A percentile compares a stretch with the other conserved stretches of the same genome.
These are phyloP conservation scores for Pseudocercospora crystallina DNA, from an alignment of 2,329 filamentous ascomycete genomes.

Conservation along the genomic window DNA sequence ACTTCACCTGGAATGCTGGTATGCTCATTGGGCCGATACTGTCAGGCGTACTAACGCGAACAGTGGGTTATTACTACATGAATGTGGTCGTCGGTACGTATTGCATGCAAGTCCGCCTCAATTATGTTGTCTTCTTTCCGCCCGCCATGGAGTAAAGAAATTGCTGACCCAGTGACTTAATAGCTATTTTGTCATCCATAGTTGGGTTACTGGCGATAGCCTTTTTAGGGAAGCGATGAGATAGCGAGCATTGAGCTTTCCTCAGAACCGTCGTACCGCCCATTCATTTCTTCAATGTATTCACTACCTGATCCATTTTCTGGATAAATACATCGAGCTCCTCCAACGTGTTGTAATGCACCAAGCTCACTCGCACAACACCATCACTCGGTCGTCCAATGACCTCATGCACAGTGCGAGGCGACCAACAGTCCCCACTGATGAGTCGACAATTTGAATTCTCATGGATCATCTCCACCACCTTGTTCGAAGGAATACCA, in stretches of 20 bases:
- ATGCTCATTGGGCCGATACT: background rate
- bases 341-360: constrained; percentile 40
- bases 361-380: constrained; percentile 5
- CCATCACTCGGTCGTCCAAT: constrained; percentile 4
- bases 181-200: too few species aligned
- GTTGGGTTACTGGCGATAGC: too few species aligned
- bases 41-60: background rate
- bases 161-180: too few species aligned
- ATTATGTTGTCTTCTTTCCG: too few species aligned
- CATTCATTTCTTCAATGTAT: too few species aligned
- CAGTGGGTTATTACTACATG: background rate
- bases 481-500: constrained; percentile 1
- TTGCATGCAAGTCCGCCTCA: too few species aligned
- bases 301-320: constrained; percentile 52
- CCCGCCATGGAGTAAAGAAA: too few species aligned
- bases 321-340: constrained; percentile 56
- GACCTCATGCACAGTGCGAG: constrained; percentile 7
- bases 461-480: constrained; percentile 6
- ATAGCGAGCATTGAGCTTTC: too few species aligned
- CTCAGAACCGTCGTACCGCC: too few species aligned
- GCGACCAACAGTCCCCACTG: constrained; percentile 9
- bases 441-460: constrained; percentile 7
- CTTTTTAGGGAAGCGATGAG: too few species aligned
- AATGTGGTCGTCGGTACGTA: background rate
- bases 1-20: background rate